A percentile compares a stretch with the other conserved stretches of the same genome.
Evolutionary conservation across 2,329 filamentous ascomycete genomes (phyloP).

Genomic region (Verticillium klebahnii): DNA sequence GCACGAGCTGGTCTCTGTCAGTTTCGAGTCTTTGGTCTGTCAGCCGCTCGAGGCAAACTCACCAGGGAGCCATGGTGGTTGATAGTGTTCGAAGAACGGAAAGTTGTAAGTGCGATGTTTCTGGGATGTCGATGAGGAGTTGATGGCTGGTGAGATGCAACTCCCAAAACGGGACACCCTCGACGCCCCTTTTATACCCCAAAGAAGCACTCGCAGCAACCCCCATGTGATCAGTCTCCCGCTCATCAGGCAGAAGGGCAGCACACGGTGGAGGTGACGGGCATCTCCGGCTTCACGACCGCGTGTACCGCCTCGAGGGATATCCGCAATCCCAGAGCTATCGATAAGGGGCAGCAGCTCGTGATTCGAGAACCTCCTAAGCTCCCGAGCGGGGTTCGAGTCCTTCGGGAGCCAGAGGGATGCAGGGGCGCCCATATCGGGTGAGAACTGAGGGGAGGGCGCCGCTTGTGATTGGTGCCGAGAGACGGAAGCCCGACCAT

Average conservation of each 20-base stretch:
- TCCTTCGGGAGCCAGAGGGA: not conserved
- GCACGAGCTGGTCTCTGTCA: constrained; percentile 7
- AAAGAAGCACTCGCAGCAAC: not conserved
- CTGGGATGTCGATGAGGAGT: constrained; percentile 2
- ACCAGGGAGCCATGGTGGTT: constrained; percentile 13
- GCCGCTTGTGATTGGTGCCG: not conserved
- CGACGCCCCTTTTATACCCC: not conserved
- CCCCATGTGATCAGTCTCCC: constrained; percentile 2
- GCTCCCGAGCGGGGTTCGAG: constrained; percentile 1
- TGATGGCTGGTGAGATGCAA: constrained; percentile 3
- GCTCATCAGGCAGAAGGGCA: constrained; percentile 2
- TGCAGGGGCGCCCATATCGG: not conserved
- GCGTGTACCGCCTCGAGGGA: not conserved
- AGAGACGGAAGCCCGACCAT: not conserved
- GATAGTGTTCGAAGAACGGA: constrained; percentile 6
- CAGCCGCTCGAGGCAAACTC: not conserved
- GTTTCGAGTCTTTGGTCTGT: not conserved
- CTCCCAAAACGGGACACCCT: not conserved
- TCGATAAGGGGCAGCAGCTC: not conserved
- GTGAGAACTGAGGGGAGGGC: not conserved
- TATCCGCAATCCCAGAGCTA: not conserved
- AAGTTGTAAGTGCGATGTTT: constrained; percentile 4
- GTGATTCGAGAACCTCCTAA: not conserved
- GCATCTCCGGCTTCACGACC: not conserved
- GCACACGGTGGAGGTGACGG: not conserved